Percentiles rank a stretch among this genome's conserved stretches.
Evolutionary conservation across 345 rosid species (phyloP).

Genomic region (Aquilaria sinensis): DNA sequence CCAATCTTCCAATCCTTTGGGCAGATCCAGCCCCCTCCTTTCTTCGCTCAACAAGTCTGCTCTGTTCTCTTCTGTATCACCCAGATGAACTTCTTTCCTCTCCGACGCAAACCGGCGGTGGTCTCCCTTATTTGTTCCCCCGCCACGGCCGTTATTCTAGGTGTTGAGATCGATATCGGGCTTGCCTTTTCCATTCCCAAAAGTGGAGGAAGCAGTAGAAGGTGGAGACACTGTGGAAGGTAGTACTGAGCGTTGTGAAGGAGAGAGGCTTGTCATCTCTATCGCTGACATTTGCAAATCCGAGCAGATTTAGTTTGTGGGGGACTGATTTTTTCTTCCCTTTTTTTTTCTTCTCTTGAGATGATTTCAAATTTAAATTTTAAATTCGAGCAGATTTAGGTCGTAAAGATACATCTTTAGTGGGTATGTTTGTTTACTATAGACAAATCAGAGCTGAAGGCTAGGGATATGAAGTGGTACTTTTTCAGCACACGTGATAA

Average conservation of each 20-base stretch:
- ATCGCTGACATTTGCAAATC: too few species aligned
- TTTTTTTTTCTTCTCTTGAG: conserved; percentile 4
- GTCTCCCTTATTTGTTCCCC: conserved; percentile 27
- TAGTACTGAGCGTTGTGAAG: conserved; percentile 29
- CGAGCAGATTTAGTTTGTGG: too few species aligned
- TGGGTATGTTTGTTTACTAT: too few species aligned
- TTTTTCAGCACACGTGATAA: too few species aligned
- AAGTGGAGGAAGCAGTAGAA: conserved; percentile 14
- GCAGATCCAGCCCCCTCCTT: conserved; percentile 18
- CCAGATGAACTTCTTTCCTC: conserved; percentile 47
- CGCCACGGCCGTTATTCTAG: conserved; percentile 26
- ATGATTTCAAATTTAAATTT: not conserved
- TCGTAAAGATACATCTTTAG: too few species aligned
- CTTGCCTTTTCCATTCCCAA: conserved; percentile 13
- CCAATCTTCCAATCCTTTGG: conserved; percentile 29
- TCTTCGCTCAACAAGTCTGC: conserved; percentile 29
- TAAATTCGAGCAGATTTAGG: conserved; percentile 19
- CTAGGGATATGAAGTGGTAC: too few species aligned
- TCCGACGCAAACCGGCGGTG: conserved; percentile 27
- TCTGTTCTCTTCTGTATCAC: conserved; percentile 45
- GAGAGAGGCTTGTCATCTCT: not conserved
- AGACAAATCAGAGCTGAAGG: too few species aligned
- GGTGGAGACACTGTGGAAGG: conserved; percentile 33
- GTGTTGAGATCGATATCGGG: not conserved
- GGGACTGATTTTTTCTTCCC: too few species aligned